Evolutionary conservation across 257 asterid genomes (phyloP).

Genomic region (Penstemon eatonii): DNA sequence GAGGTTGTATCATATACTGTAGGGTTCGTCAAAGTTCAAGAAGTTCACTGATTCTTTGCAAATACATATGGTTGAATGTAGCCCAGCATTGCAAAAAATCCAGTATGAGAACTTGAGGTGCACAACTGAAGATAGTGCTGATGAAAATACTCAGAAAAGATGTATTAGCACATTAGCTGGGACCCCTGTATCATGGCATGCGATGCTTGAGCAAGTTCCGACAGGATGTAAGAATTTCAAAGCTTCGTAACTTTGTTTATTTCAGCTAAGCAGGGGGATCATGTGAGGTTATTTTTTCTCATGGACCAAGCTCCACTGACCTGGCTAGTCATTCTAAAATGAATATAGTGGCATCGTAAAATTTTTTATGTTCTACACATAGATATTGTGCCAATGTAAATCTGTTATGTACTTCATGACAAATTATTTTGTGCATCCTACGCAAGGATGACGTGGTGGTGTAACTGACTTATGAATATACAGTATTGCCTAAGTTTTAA

Average conservation of each 20-base stretch:
- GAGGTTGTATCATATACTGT: conserved; percentile 13
- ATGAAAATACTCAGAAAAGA: conserved; percentile 41
- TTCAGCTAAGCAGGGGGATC: conserved; percentile 6
- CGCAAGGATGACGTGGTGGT: too few relatives aligned
- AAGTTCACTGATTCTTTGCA: conserved; percentile 67
- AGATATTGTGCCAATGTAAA: neutral
- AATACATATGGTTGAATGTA: conserved; percentile 91
- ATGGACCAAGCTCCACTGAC: neutral
- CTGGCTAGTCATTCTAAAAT: conserved; percentile 9
- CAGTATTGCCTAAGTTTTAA: too few relatives aligned
- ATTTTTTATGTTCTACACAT: neutral
- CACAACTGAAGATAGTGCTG: conserved; percentile 37
- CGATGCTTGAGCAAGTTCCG: conserved; percentile 87
- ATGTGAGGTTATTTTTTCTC: neutral
- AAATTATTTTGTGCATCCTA: too few relatives aligned
- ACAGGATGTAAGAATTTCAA: conserved; percentile 65
- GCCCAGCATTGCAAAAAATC: conserved; percentile 76
- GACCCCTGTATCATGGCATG: conserved; percentile 87
- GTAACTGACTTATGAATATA: too few relatives aligned
- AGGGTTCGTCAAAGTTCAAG: conserved; percentile 86
- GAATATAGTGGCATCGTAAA: neutral
- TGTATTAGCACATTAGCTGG: conserved; percentile 61
- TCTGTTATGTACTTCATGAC: neutral
- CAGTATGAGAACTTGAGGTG: conserved; percentile 82
- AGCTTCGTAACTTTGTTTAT: conserved; percentile 18